These are phyloP conservation scores for Colletotrichum sp. DNA, from an alignment of 2,329 filamentous ascomycete genomes.

Conservation along the genomic window DNA sequence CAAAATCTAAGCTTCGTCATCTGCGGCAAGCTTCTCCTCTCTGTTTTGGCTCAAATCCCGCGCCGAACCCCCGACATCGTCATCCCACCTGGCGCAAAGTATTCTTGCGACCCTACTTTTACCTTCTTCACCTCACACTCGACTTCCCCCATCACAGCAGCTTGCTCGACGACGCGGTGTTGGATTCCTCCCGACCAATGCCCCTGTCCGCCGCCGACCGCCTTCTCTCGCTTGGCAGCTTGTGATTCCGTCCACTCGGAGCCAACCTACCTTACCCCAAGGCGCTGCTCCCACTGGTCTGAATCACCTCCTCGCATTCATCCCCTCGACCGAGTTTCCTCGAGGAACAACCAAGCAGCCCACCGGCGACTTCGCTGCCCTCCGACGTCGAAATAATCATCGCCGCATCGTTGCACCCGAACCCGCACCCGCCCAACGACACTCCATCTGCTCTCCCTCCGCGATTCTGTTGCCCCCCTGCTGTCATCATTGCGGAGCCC, in stretches of 20 bases:
- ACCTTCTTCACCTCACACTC: not conserved
- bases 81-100: not conserved
- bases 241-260: not conserved
- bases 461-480: not conserved
- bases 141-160: not conserved
- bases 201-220: conserved; percentile 3
- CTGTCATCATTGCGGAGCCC: conserved; percentile 14
- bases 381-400: not conserved
- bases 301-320: not conserved
- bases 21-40: not conserved
- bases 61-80: not conserved
- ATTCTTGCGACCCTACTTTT: not conserved
- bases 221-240: conserved; percentile 3
- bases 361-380: not conserved
- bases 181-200: conserved; percentile 6
- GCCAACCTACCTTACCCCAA: not conserved
- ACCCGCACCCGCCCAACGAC: not conserved
- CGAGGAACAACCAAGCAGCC: not conserved
- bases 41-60: not conserved
- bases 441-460: not conserved
- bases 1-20: not conserved
- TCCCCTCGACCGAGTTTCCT: conserved; percentile 1
- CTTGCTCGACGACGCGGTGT: not conserved
- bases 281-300: not conserved
- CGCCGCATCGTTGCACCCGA: not conserved